phyloP scores from a whole-genome alignment of 2,329 filamentous ascomycete genomes.

The Neodidymelliopsis sp. region DNA sequence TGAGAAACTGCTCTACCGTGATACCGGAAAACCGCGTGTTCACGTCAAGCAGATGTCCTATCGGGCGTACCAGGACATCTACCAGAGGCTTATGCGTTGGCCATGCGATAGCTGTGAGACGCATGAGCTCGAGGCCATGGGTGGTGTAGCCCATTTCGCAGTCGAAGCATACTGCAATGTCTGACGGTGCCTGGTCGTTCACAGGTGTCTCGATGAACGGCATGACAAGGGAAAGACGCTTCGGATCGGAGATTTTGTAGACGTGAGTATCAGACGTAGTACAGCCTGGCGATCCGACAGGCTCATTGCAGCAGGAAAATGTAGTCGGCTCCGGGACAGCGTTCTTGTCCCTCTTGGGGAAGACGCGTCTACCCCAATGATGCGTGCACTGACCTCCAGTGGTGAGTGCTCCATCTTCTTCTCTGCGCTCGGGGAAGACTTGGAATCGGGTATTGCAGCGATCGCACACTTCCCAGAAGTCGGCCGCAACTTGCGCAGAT shows the following conservation, averaged over 20 bases:
- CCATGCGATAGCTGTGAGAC: slow-evolving; percentile 89
- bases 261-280: slow-evolving; percentile 76
- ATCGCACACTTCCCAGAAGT: slow-evolving; percentile 88
- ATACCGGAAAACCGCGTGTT: slow-evolving; percentile 95
- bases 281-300: slow-evolving; percentile 80
- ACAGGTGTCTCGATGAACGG: slow-evolving; percentile 82
- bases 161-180: slow-evolving; percentile 81
- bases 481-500: slow-evolving; percentile 69
- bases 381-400: slow-evolving; percentile 80
- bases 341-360: slow-evolving; percentile 59
- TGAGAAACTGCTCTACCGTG: slow-evolving; percentile 75
- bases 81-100: slow-evolving; percentile 76
- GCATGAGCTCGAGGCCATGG: slow-evolving; percentile 84
- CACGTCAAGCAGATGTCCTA: slow-evolving; percentile 85
- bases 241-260: slow-evolving; percentile 81
- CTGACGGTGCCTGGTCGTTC: slow-evolving; percentile 56
- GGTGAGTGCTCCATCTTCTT: slow-evolving; percentile 76
- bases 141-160: slow-evolving; percentile 98
- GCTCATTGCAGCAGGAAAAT: slow-evolving; percentile 81
- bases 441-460: slow-evolving; percentile 87
- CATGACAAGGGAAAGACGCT: slow-evolving; percentile 77
- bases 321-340: slow-evolving; percentile 64
- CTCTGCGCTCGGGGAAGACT: slow-evolving; percentile 84
- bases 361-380: slow-evolving; percentile 76
- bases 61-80: slow-evolving; percentile 83